Evolutionary conservation across 495 filamentous ascomycete species (phyloP).

Genomic region (Hypoxylon fuscum): DNA sequence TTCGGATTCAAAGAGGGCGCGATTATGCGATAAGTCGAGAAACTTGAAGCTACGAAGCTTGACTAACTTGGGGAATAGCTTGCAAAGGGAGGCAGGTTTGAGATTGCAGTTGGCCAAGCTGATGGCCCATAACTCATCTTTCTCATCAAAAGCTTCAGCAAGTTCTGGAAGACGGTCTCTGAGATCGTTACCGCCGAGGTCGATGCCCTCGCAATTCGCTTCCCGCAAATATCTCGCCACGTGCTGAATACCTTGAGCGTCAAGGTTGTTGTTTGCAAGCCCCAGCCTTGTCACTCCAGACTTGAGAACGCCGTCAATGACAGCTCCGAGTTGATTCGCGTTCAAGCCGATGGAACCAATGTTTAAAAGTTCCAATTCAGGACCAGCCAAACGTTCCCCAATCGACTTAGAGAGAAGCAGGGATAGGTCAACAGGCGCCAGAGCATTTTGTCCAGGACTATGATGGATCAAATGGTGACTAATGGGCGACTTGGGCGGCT

Average conservation of each 20-base stretch:
- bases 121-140: conserved; percentile 77
- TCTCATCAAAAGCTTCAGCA: conserved; percentile 66
- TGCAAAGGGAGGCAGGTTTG: conserved; percentile 71
- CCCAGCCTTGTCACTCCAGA: conserved; percentile 80
- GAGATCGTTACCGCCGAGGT: conserved; percentile 89
- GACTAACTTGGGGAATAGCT: conserved; percentile 77
- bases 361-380: conserved; percentile 83
- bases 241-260: conserved; percentile 75
- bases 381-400: conserved; percentile 75
- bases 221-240: conserved; percentile 76
- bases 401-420: conserved; percentile 75
- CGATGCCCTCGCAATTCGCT: conserved; percentile 85
- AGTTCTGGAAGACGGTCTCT: conserved; percentile 74
- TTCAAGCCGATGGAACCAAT: conserved; percentile 79
- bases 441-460: conserved; percentile 16
- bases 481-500: conserved; percentile 36
- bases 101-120: conserved; percentile 90
- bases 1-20: conserved; percentile 74
- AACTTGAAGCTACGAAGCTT: conserved; percentile 81
- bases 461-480: conserved; percentile 32
- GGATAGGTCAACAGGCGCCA: conserved; percentile 44
- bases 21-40: conserved; percentile 91
- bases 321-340: conserved; percentile 70
- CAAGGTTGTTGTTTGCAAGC: conserved; percentile 81
- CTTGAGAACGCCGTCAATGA: conserved; percentile 79